A percentile compares a stretch with the other conserved stretches of the same genome.
These are phyloP conservation scores for Podaxis sp. DNA, from an alignment of 768 basidiomycete species.

Conservation along the genomic window DNA sequence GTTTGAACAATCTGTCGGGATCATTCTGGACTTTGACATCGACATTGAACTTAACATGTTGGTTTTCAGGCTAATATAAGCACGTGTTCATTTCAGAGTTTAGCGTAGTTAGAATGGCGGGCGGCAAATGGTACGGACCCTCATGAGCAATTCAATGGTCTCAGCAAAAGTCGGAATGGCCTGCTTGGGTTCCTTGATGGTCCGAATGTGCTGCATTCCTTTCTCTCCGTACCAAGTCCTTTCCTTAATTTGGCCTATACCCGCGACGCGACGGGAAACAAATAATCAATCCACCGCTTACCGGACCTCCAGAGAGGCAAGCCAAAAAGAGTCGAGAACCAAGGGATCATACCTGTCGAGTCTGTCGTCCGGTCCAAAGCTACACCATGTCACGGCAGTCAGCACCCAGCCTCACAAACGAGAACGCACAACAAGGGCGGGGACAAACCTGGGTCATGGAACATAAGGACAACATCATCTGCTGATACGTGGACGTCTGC, in stretches of 20 bases:
- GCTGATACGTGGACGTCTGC: slow-evolving; percentile 92
- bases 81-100: background rate
- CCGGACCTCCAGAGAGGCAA: background rate
- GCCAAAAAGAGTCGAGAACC: background rate
- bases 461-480: slow-evolving; percentile 89
- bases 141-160: slow-evolving; percentile 76
- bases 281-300: slow-evolving; percentile 2
- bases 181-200: slow-evolving; percentile 76
- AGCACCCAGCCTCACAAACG: slow-evolving; percentile 11
- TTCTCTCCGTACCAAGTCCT: slow-evolving; percentile 65
- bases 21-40: slow-evolving; percentile 95
- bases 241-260: slow-evolving; percentile 61
- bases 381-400: slow-evolving; percentile 23
- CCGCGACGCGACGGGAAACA: slow-evolving; percentile 18
- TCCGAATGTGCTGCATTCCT: slow-evolving; percentile 78
- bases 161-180: slow-evolving; percentile 87
- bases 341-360: slow-evolving; percentile 46
- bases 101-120: background rate
- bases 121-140: slow-evolving; percentile 34
- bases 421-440: slow-evolving; percentile 6
- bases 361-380: slow-evolving; percentile 81
- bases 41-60: slow-evolving; percentile 75
- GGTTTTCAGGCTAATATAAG: slow-evolving; percentile 58
- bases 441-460: slow-evolving; percentile 80
- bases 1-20: slow-evolving; percentile 74